Percentiles rank a stretch among this genome's conserved stretches.
These are phyloP conservation scores for Spatholobus suberectus DNA, from an alignment of 306 rosid species.

Conservation along the genomic window DNA sequence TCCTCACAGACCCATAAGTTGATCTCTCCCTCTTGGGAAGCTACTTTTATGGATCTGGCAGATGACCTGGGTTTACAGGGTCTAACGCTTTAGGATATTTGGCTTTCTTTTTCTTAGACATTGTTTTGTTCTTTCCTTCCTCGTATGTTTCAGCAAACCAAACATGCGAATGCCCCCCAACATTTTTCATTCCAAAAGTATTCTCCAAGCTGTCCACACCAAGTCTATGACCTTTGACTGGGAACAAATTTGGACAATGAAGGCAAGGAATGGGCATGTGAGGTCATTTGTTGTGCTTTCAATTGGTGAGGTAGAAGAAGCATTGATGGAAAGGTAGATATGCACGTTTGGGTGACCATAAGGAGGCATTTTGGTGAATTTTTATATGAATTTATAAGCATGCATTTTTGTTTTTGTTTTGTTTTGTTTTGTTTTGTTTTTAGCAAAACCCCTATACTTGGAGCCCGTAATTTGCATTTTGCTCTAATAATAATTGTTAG, in stretches of 20 bases:
- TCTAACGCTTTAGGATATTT: slow-evolving; percentile 80
- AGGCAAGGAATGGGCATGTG: neutral
- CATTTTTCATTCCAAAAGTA: slow-evolving; percentile 69
- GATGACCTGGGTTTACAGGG: slow-evolving; percentile 77
- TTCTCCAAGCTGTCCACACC: slow-evolving; percentile 67
- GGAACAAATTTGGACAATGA: neutral
- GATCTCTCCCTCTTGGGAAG: slow-evolving; percentile 86
- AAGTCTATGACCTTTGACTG: too few species aligned
- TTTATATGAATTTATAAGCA: neutral
- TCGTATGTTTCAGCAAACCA: slow-evolving; percentile 52
- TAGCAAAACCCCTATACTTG: neutral
- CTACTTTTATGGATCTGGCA: slow-evolving; percentile 87
- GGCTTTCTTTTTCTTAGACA: slow-evolving; percentile 77
- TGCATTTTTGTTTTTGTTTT: neutral
- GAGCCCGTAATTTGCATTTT: neutral
- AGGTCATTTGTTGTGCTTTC: neutral
- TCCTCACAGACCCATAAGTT: slow-evolving; percentile 72
- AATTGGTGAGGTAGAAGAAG: neutral
- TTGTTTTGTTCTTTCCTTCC: slow-evolving; percentile 69
- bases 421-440: too few species aligned
- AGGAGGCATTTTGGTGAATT: neutral
- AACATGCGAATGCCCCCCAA: slow-evolving; percentile 52
- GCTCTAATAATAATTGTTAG: neutral
- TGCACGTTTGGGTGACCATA: neutral
- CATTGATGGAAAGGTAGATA: neutral